Evolutionary conservation across 768 basidiomycete genomes (phyloP), one percentile per base, ranked within the genome.

Genomic region (Omphalotus guepiniiformis): DNA sequence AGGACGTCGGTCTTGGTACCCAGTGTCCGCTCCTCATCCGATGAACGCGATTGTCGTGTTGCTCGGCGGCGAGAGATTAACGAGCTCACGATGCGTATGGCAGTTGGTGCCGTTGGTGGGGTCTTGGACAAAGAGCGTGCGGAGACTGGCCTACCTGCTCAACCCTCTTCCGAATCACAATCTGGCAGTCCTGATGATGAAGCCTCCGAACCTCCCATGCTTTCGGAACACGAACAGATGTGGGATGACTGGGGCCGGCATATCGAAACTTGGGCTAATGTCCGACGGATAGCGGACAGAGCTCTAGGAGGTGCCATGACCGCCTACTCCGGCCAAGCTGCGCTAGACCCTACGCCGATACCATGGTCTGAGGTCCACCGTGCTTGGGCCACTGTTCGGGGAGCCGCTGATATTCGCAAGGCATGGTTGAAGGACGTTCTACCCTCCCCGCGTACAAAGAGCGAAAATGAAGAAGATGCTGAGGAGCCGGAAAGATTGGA

Each of bases 71-170:
- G 79, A 48, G 84, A 91, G 55, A 79, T 90, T 46, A 93, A 93
- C 60, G 83, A 88, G 56, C 66, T 93, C 37, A 82, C 79, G 0
- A 85, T 89, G 74, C 79, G 87, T n/a, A 88, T 90, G 81, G 90
- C 80, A 4, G 72, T 91, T 29, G 86, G 85, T 27, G 76, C 78
- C 0, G 74, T 89, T 6, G 90, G 90, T 8, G 91, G 90, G 9
- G 56, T 69, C 6, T 58, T 90, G 5, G 81, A 80, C 37, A 54
- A 61, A 22, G 59, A 64, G 26, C 59, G 66, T 48, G 36, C 44
- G 11, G 1, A 36, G 18, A 41, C 54, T 6, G 39, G n/a, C 12
- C 18, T 6, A 42, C 15, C 11, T 42, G 45, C 13, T 13, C 37
- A 30, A 34, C 22, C 4, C 18, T 21, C 50, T 15, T 25, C 23